phyloP scores from a whole-genome alignment of 116 monocot genomes.

The Cymodocea nodosa region DNA sequence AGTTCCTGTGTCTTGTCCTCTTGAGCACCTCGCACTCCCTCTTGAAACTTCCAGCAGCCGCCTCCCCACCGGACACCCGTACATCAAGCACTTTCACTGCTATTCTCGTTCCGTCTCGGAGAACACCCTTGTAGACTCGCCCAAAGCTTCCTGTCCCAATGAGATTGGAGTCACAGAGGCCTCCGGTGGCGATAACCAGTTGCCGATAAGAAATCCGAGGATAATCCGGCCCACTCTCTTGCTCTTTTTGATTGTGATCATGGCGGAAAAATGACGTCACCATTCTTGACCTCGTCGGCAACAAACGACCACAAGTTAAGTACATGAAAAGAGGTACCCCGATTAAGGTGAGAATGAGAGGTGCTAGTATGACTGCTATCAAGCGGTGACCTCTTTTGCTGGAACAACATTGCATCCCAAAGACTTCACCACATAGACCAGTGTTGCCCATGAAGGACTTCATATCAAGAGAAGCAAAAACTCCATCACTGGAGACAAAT shows the following conservation, averaged over 20 bases:
- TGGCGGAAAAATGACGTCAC: neutral
- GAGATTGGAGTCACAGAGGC: conserved; percentile 39
- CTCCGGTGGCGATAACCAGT: conserved; percentile 52
- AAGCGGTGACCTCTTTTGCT: neutral
- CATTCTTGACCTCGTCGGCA: conserved; percentile 10
- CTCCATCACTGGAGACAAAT: conserved; percentile 26
- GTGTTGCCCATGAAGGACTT: conserved; percentile 54
- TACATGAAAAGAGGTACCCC: conserved; percentile 11
- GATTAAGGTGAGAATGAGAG: conserved; percentile 21
- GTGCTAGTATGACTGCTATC: conserved; percentile 7
- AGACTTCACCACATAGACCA: conserved; percentile 40
- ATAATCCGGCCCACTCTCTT: conserved; percentile 19
- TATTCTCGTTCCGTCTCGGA: conserved; percentile 27
- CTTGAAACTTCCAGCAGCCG: conserved; percentile 12
- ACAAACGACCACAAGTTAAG: neutral
- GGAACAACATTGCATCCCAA: conserved; percentile 26
- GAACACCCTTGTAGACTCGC: conserved; percentile 52
- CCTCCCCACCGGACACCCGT: conserved; percentile 2
- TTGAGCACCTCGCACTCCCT: conserved; percentile 68
- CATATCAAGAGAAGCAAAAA: conserved; percentile 24
- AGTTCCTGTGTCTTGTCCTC: conserved; percentile 59
- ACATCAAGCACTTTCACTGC: conserved; percentile 68
- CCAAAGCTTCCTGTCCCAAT: conserved; percentile 72
- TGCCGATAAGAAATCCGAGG: conserved; percentile 57
- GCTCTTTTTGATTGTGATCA: conserved; percentile 6